phyloP scores from a whole-genome alignment of 768 basidiomycete genomes.

The Trametes cubensis region DNA sequence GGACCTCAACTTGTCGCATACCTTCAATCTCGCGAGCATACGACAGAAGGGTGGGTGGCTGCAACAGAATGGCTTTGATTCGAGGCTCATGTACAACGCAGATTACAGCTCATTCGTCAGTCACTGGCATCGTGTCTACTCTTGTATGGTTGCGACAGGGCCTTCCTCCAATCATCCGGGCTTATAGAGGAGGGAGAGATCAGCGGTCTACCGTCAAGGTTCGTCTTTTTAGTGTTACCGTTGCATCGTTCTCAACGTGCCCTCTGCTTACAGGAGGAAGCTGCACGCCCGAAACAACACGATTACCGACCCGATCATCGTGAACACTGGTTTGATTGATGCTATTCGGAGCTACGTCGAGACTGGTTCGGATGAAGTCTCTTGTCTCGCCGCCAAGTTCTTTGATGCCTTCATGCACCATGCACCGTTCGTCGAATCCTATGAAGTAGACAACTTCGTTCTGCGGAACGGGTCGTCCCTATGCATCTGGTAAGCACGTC shows the following conservation, averaged over 20 bases:
- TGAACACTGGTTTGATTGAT: constrained; percentile 60
- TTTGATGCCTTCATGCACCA: constrained; percentile 60
- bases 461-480: constrained; percentile 61
- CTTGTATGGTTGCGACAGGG: constrained; percentile 66
- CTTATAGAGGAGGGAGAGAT: constrained; percentile 54
- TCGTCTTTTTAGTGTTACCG: constrained; percentile 22
- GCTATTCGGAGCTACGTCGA: constrained; percentile 55
- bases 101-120: constrained; percentile 50
- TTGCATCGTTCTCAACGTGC: not conserved
- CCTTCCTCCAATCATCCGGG: constrained; percentile 45
- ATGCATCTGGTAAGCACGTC: constrained; percentile 55
- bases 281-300: constrained; percentile 43
- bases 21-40: constrained; percentile 36
- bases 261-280: constrained; percentile 46
- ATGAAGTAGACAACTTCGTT: constrained; percentile 76
- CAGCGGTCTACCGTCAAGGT: constrained; percentile 59
- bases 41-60: constrained; percentile 44
- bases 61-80: not conserved
- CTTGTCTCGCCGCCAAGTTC: constrained; percentile 62
- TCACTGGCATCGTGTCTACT: constrained; percentile 64
- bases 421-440: constrained; percentile 60
- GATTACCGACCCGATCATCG: constrained; percentile 59
- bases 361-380: constrained; percentile 50
- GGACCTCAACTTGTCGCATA: constrained; percentile 42
- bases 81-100: not conserved